A percentile compares a stretch with the other conserved stretches of the same genome.
Conservation (phyloP, 768 basidiomycete species). For the Termitomyces sp. region DNA sequence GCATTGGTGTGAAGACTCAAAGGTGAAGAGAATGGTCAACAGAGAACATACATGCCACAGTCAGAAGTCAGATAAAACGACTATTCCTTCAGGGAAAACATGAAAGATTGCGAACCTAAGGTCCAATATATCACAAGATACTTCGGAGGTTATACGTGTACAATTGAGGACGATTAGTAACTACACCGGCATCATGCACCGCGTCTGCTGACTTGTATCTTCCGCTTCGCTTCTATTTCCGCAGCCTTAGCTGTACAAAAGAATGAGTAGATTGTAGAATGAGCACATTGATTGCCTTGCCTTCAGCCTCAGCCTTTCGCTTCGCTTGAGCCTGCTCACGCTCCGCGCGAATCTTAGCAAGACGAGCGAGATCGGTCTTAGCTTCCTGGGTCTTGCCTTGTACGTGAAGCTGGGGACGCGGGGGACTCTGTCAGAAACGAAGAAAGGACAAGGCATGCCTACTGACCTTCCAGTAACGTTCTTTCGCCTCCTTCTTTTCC, state of each 20-base stretch:
- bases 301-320: constrained; percentile 84
- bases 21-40: not conserved
- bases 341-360: constrained; percentile 81
- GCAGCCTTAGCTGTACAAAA: constrained; percentile 50
- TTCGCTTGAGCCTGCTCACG: constrained; percentile 85
- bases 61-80: not conserved
- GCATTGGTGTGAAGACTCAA: too few species aligned
- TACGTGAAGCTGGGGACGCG: constrained; percentile 47
- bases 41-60: too few species aligned
- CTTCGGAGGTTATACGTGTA: not conserved
- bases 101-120: not conserved
- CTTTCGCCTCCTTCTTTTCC: constrained; percentile 87
- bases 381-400: constrained; percentile 90
- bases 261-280: not conserved
- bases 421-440: not conserved
- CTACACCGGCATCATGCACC: constrained; percentile 2
- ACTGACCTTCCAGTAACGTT: constrained; percentile 78
- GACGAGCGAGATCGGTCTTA: constrained; percentile 79
- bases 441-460: not conserved
- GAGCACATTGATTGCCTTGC: constrained; percentile 30
- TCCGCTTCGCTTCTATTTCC: constrained; percentile 58
- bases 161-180: not conserved
- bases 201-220: constrained; percentile 27
- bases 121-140: not conserved
- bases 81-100: not conserved